Percentiles rank a stretch among this genome's conserved stretches.
phyloP scores from a whole-genome alignment of 441 rosid species.

The Bruguiera hainesii region DNA sequence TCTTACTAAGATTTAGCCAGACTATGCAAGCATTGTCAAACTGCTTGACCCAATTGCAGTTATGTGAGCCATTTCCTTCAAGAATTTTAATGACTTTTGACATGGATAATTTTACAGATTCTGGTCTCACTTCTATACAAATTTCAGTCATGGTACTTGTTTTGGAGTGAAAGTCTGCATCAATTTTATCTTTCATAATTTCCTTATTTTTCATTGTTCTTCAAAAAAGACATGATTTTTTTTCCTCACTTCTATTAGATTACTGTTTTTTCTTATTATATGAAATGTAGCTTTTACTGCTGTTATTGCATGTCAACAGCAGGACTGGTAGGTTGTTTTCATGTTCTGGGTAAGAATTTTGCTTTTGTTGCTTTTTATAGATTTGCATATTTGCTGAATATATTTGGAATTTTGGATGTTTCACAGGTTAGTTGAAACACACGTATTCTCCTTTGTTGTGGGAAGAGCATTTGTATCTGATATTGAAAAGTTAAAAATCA shows the following conservation, averaged over 20 bases:
- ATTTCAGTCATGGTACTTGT: no score
- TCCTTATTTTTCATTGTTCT: not conserved
- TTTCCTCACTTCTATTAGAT: constrained; percentile 6
- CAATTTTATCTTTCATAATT: no score
- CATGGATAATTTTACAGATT: not conserved
- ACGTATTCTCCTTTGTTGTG: constrained; percentile 95
- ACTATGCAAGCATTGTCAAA: not conserved
- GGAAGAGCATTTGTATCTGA: constrained; percentile 99
- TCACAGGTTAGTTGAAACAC: constrained; percentile 99
- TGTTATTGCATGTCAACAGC: constrained; percentile 5
- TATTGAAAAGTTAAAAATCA: constrained; percentile 91
- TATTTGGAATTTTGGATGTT: constrained; percentile 31
- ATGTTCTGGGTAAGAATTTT: constrained; percentile 12
- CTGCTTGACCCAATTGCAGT: not conserved
- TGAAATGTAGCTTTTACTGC: constrained; percentile 3
- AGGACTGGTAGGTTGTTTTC: constrained; percentile 1
- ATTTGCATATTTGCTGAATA: constrained; percentile 22
- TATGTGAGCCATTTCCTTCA: not conserved
- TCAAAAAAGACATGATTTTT: not conserved
- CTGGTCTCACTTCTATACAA: no score
- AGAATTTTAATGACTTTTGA: not conserved
- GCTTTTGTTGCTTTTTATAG: constrained; percentile 15
- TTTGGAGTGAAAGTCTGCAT: no score
- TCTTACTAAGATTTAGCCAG: not conserved
- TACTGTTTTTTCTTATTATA: constrained; percentile 1